A percentile compares a stretch with the other conserved stretches of the same genome.
These are phyloP conservation scores for Vicia sativa DNA, from an alignment of 306 rosid species.

Conservation along the genomic window DNA sequence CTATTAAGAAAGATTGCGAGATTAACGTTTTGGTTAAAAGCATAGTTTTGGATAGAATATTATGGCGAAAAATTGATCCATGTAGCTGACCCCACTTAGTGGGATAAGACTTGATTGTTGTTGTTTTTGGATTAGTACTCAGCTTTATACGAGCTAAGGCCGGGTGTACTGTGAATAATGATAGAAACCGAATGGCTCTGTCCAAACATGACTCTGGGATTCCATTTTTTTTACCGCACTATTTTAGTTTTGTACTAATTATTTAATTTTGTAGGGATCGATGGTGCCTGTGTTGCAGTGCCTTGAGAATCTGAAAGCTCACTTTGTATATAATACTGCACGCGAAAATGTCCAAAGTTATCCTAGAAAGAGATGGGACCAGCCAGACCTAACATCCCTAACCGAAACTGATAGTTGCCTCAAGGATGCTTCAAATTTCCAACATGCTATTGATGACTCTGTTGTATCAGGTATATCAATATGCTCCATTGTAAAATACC, in stretches of 20 bases:
- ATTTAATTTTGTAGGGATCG: slow-evolving; percentile 70
- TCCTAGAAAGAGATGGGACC: slow-evolving; percentile 72
- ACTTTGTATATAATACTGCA: slow-evolving; percentile 62
- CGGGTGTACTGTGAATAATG: slow-evolving; percentile 25
- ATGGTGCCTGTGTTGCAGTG: slow-evolving; percentile 80
- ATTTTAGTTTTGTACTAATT: slow-evolving; percentile 33
- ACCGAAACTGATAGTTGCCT: slow-evolving; percentile 43
- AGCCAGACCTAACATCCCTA: slow-evolving; percentile 51
- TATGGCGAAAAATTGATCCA: too few species aligned
- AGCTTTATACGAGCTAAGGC: slow-evolving; percentile 30
- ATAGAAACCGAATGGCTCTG: slow-evolving; percentile 33
- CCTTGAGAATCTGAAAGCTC: slow-evolving; percentile 70
- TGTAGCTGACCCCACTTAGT: too few species aligned
- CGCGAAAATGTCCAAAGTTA: slow-evolving; percentile 56
- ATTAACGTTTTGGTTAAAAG: too few species aligned
- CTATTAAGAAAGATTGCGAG: too few species aligned
- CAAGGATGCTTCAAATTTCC: slow-evolving; percentile 48
- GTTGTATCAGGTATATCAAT: slow-evolving; percentile 57
- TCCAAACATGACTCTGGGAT: slow-evolving; percentile 30
- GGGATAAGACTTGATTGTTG: too few species aligned
- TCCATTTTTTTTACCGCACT: slow-evolving; percentile 9
- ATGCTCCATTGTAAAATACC: slow-evolving; percentile 14
- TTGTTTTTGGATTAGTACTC: background rate
- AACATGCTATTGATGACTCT: slow-evolving; percentile 41
- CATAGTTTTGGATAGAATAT: too few species aligned